These are phyloP conservation scores for Fraxinus xanthoxyloides DNA, from an alignment of 305 asterid genomes.

Conservation along the genomic window DNA sequence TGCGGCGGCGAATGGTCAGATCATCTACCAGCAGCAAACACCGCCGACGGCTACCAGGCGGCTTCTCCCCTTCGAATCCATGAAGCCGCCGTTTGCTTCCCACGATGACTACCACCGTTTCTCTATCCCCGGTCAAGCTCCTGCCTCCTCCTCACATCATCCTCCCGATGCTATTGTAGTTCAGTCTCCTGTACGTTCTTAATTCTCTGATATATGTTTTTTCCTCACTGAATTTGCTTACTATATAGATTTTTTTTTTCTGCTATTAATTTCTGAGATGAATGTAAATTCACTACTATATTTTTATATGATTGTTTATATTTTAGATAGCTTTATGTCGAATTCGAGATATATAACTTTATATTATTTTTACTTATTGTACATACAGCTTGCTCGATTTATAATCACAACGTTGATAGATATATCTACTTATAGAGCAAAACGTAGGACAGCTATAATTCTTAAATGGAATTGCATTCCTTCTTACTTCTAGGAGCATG, in stretches of 20 bases:
- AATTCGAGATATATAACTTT: constrained; percentile 11
- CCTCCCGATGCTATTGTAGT: constrained; percentile 68
- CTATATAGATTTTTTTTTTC: constrained; percentile 4
- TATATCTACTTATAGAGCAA: constrained; percentile 15
- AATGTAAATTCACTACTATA: constrained; percentile 1
- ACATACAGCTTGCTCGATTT: constrained; percentile 7
- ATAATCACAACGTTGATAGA: neutral
- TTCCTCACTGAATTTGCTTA: neutral
- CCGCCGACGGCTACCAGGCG: constrained; percentile 62
- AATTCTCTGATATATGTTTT: constrained; percentile 5
- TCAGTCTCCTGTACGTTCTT: constrained; percentile 68
- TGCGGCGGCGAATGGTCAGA: constrained; percentile 37
- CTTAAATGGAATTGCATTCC: neutral
- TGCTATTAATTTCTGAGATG: constrained; percentile 13
- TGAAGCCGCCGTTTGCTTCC: constrained; percentile 71
- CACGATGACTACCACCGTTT: constrained; percentile 78
- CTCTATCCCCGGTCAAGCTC: constrained; percentile 51
- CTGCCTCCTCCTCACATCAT: constrained; percentile 42
- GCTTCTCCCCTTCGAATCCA: constrained; percentile 72
- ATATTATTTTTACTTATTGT: neutral
- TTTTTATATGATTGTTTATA: neutral
- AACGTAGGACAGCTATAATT: neutral
- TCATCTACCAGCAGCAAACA: constrained; percentile 30
- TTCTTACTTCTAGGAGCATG: neutral
- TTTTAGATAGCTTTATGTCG: constrained; percentile 11